Evolutionary conservation across 1,284 basidiomycete species (phyloP), one percentile per base, ranked within the genome.

Genomic region (Ceratobasidium sp.): DNA sequence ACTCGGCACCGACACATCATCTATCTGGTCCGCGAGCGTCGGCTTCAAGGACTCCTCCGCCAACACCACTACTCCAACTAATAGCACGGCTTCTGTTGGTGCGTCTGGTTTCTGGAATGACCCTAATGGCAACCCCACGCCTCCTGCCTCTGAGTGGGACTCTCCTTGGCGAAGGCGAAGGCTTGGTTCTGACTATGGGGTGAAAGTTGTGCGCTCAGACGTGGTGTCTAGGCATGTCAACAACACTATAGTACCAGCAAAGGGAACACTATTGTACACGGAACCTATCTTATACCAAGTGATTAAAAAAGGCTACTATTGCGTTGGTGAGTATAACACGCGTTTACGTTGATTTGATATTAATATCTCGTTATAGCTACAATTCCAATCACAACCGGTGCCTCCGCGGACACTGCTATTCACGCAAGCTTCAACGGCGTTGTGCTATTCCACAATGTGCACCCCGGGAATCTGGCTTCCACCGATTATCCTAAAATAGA

Each of bases 401-500:
- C 75, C 43, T 66, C 66, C 47, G 70, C 75, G 46, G 50, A 69
- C 35, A 43, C 66, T 41, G 43, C 83, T 87, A 30, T 87, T 52
- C 94, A 96, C 79, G 91, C 94, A n/a, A 85, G 86, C 23, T 99
- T 96, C 82, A 84, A 85, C 8, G 97, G 95, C 32, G 82, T 86
- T 32, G 91, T 98, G 52, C 83, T 91, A 55, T 99, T 98, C 85
- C 87, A 87, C 77, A 98, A 98, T 81, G 89, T 86, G 1, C 98
- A 98, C 80, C 83, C 92, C 46, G 97, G 97, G 44, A 88, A 94
- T 80, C 85, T 99, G 21, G 89, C 97, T 2, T 96, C 96, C 2
- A 88, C 93, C 1, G 97, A 99, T 80, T 98, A 98, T 80, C 97
- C 97, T n/a, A 99, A 99, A 88, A 93, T 98, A 78, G 91, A 89